Evolutionary conservation across 768 basidiomycete species (phyloP).

Genomic region (Hygrocybe coccinea): DNA sequence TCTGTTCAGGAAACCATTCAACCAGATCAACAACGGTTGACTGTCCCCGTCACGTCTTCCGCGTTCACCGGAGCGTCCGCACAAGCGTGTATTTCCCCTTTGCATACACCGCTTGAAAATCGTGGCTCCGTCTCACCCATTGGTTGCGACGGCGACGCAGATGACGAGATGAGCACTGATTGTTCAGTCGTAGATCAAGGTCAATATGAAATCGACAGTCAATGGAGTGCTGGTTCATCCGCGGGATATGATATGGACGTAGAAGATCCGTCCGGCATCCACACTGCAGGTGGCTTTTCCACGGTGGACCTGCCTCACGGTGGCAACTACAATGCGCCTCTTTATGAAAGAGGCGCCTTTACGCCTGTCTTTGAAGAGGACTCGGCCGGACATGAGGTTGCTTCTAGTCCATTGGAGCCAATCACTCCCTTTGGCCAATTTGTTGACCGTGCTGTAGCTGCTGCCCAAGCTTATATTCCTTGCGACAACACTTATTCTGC

Average conservation of each 20-base stretch:
- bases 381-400: constrained; percentile 54
- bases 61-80: constrained; percentile 83
- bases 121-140: constrained; percentile 10
- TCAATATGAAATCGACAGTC: constrained; percentile 34
- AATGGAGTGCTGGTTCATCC: constrained; percentile 34
- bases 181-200: constrained; percentile 32
- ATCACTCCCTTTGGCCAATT: constrained; percentile 74
- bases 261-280: background rate
- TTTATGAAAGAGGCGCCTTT: constrained; percentile 45
- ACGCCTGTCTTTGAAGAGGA: constrained; percentile 62
- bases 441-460: constrained; percentile 65
- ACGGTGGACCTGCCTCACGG: constrained; percentile 15
- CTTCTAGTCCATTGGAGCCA: constrained; percentile 68
- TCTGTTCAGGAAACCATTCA: constrained; percentile 38
- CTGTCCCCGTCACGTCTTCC: constrained; percentile 67
- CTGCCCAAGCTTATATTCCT: constrained; percentile 20
- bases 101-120: constrained; percentile 17
- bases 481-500: constrained; percentile 4
- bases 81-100: constrained; percentile 61
- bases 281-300: background rate
- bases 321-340: constrained; percentile 11
- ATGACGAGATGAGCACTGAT: constrained; percentile 44
- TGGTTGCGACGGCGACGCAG: constrained; percentile 31
- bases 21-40: constrained; percentile 68
- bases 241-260: constrained; percentile 22